Percentiles rank a stretch among this genome's conserved stretches.
phyloP scores from a whole-genome alignment of 768 basidiomycete genomes.

The Clavaria fumosa region DNA sequence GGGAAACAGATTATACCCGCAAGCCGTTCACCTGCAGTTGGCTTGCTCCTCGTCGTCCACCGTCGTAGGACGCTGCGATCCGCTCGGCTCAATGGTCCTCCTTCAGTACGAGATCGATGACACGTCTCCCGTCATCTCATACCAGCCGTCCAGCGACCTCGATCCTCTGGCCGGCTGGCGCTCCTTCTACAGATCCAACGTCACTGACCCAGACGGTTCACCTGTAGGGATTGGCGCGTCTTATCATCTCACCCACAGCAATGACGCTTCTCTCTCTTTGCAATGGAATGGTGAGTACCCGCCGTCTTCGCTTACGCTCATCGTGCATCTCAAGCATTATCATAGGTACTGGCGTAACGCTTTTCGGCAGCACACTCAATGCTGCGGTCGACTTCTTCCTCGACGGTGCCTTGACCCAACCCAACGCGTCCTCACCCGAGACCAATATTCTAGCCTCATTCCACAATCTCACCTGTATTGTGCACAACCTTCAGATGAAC shows the following conservation, averaged over 20 bases:
- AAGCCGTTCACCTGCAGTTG: no score
- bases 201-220: slow-evolving; percentile 27
- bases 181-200: slow-evolving; percentile 38
- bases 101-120: not conserved
- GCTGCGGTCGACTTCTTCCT: slow-evolving; percentile 34
- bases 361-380: slow-evolving; percentile 34
- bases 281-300: slow-evolving; percentile 43
- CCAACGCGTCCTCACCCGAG: slow-evolving; percentile 14
- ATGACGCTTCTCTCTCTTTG: slow-evolving; percentile 42
- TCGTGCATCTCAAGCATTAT: not conserved
- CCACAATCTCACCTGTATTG: slow-evolving; percentile 27
- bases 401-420: slow-evolving; percentile 28
- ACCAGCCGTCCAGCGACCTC: slow-evolving; percentile 6
- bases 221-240: slow-evolving; percentile 39
- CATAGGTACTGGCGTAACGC: slow-evolving; percentile 48
- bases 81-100: no score
- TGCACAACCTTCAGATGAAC: slow-evolving; percentile 42
- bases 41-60: no score
- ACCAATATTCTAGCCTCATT: slow-evolving; percentile 35
- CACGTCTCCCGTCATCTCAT: slow-evolving; percentile 10
- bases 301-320: slow-evolving; percentile 1
- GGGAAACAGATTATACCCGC: no score
- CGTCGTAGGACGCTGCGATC: no score
- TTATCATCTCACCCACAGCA: slow-evolving; percentile 42
- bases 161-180: slow-evolving; percentile 55